Evolutionary conservation across 2,329 filamentous ascomycete genomes (phyloP), one percentile per base, ranked within the genome.

Genomic region (Fusarium sp.): DNA sequence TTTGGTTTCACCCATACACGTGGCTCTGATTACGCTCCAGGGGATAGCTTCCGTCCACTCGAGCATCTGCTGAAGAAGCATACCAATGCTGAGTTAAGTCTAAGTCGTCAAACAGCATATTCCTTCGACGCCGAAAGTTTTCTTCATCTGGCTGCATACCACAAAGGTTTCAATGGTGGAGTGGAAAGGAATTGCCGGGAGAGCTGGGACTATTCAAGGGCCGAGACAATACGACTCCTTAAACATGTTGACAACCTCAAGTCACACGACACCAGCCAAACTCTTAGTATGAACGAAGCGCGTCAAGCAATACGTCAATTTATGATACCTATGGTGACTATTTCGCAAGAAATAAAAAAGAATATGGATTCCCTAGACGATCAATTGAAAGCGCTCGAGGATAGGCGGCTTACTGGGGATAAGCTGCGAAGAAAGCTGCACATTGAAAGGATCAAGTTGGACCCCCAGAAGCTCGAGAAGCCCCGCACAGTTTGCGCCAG

Each of bases 121-220:
- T 59, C 55, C 8, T 70, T 70, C 9, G 68, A 70, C 39, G 65
- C 68, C 1, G 62, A 61, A 10, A 69, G 62, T n/a, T 70, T 70
- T 7, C 55, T 51, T 6, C 65, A 53, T 17, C 40, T 70, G 3
- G 67, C 64, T 2, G 55, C 57, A 0, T 12, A 49, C 1, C 59
- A 56, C 8, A 28, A 57, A 8, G 38, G 21, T 1, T 2, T 45
- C 6, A 15, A 28, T 1, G 21, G 48, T 1, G 19, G 23, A 1
- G 42, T 56, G 0, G 38, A 64, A 6, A 55, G 67, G 7, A 56
- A n/a, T 3, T 49, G 48, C 7, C 46, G 50, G 1, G 52, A 56
- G 3, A 73, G 71, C 7, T 73, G 71, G 71, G 20, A 69, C 1
- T 40, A 34, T 40, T 73, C 69, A 1, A 59, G 42, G 5, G n/a